These are phyloP conservation scores for Thermothelomyces thermophilus DNA, from an alignment of 2,329 filamentous ascomycete genomes.

Conservation along the genomic window DNA sequence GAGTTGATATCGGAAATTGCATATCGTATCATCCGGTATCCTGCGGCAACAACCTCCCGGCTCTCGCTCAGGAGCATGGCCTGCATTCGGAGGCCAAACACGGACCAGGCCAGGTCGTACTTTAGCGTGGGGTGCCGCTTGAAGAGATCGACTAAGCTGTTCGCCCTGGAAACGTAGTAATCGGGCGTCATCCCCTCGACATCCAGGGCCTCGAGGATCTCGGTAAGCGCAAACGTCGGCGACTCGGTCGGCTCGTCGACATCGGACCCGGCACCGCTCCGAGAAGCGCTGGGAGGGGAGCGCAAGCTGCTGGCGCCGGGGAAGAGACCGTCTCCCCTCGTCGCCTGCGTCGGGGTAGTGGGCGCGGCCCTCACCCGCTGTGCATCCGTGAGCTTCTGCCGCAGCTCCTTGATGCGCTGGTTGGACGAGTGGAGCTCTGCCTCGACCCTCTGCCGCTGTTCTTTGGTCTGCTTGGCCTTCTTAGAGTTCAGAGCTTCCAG, in stretches of 20 bases:
- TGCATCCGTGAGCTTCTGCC: slow-evolving; percentile 53
- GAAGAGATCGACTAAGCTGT: slow-evolving; percentile 92
- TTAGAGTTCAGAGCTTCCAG: slow-evolving; percentile 90
- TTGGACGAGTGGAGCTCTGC: slow-evolving; percentile 88
- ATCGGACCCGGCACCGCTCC: slow-evolving; percentile 53
- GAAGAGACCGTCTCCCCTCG: slow-evolving; percentile 42
- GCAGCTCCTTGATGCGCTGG: slow-evolving; percentile 56
- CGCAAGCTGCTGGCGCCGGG: slow-evolving; percentile 41
- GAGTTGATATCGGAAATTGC: slow-evolving; percentile 89
- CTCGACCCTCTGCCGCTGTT: slow-evolving; percentile 72
- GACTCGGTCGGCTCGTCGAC: slow-evolving; percentile 69
- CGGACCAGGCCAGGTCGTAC: slow-evolving; percentile 92
- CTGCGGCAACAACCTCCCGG: slow-evolving; percentile 89
- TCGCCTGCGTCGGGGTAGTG: slow-evolving; percentile 46
- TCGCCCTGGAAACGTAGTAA: slow-evolving; percentile 90
- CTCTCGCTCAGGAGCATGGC: slow-evolving; percentile 94
- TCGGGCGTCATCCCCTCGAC: slow-evolving; percentile 81
- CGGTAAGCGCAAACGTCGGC: slow-evolving; percentile 83
- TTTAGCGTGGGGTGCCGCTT: slow-evolving; percentile 88
- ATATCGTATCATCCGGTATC: slow-evolving; percentile 88
- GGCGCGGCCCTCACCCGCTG: slow-evolving; percentile 47
- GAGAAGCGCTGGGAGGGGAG: slow-evolving; percentile 51
- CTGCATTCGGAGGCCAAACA: slow-evolving; percentile 90
- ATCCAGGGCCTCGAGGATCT: slow-evolving; percentile 85
- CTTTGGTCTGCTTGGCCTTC: slow-evolving; percentile 91